Base-by-base conservation (phyloP, 768 basidiomycete species). In the Russula brevipes region DNA sequence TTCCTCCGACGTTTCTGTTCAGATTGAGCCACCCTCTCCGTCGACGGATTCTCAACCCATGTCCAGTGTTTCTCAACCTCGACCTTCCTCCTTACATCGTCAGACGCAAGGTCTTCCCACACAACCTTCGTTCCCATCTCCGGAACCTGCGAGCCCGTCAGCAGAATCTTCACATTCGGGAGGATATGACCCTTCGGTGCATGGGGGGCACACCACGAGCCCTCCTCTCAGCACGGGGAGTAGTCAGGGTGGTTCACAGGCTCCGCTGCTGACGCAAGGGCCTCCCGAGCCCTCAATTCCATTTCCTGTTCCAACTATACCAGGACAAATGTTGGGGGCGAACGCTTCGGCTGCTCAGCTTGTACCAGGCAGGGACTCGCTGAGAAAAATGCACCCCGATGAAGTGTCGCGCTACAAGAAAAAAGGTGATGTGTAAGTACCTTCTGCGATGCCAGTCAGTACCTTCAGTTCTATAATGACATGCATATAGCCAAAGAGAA, bases 351-450 rank as follows among this genome's bases (percentile, higher is more conserved):
- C 24, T 24, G 24, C 24, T 24, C 24, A 24, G 24, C 24, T 24
- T 24, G 24, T 1, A 24, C 1, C 17, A 2, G 36, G 8, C 9
- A 35, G 5, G 2, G 36, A n/a, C n/a, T 16, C 12, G 5, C 33
- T 63, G 4, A 33, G 30, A 5, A 57, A 41, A 14, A 63, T 63
- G 57, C 11, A 63, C 19, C 19, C 62, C 4, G 62, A 59, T 0
- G 24, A 24, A 24, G 24, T 24, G 24, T 24, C 24, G 24, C 24
- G 24, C 24, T 24, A 24, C 24, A 24, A 47, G 62, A 63, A 54
- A 17, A 59, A 47, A 6, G 51, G 57, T 16, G 52, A 63, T 5
- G 52, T 63, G 62, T 63, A 39, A 31, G 62, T 47, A 39, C 41
- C 10, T 38, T 46, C 24, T 30, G 3, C 50, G 6, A 19, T 31